These are phyloP conservation scores for Lactifluus echinatus DNA, from an alignment of 768 basidiomycete species.

Conservation along the genomic window DNA sequence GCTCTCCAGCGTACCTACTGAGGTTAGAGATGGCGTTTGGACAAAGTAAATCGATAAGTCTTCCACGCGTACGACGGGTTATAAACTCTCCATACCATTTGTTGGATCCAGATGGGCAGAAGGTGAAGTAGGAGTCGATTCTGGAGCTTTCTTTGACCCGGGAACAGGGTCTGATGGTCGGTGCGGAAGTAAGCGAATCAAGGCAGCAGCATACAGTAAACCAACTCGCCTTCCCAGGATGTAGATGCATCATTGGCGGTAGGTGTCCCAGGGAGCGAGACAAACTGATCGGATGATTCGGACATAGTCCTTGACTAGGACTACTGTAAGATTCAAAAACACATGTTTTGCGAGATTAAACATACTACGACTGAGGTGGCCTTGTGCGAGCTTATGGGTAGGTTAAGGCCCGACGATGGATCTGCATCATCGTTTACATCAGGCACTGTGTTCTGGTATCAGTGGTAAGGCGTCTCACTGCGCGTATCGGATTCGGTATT, in stretches of 20 bases:
- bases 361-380: not conserved
- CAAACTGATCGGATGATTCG: conserved; percentile 7
- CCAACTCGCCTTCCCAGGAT: not conserved
- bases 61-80: too few relatives aligned
- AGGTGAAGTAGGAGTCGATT: too few relatives aligned
- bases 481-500: not conserved
- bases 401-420: not conserved
- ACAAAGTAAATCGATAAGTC: too few relatives aligned
- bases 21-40: too few relatives aligned
- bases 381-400: not conserved
- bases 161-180: not conserved
- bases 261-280: conserved; percentile 8
- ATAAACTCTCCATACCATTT: too few relatives aligned
- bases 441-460: not conserved
- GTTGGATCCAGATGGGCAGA: too few relatives aligned
- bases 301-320: not conserved
- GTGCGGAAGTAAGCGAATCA: not conserved
- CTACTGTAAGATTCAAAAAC: not conserved
- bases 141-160: too few relatives aligned
- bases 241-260: not conserved
- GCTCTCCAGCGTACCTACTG: too few relatives aligned
- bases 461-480: not conserved
- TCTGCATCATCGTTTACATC: not conserved
- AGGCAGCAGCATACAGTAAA: not conserved
- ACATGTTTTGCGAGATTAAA: not conserved